phyloP scores from a whole-genome alignment of 1,284 basidiomycete genomes.

The Exobasidium cylindrosporum region DNA sequence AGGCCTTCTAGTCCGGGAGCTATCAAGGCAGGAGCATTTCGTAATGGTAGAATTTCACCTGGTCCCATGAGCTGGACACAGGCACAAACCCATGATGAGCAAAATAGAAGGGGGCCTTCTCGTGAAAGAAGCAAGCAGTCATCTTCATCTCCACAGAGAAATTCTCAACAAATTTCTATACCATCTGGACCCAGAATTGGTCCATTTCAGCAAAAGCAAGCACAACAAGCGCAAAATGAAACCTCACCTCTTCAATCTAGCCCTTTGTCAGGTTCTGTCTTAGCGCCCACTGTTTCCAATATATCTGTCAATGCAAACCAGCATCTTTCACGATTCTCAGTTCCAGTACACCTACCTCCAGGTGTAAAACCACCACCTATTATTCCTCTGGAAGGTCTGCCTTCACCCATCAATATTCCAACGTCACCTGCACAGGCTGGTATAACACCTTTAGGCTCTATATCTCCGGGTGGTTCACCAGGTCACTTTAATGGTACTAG shows the following conservation, averaged over 20 bases:
- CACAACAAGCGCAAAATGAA: neutral
- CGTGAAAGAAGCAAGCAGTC: neutral
- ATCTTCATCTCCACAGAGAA: neutral
- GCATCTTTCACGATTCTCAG: neutral
- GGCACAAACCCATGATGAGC: slow-evolving; percentile 9
- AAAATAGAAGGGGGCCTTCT: slow-evolving; percentile 2
- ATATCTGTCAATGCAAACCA: neutral
- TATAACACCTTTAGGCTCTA: slow-evolving; percentile 33
- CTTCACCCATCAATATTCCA: slow-evolving; percentile 34
- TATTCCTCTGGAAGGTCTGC: slow-evolving; percentile 29
- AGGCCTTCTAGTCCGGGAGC: slow-evolving; percentile 21
- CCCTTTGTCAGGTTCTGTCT: neutral
- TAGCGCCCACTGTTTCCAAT: neutral
- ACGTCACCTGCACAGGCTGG: slow-evolving; percentile 13
- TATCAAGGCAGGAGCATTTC: slow-evolving; percentile 36
- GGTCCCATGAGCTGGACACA: slow-evolving; percentile 27
- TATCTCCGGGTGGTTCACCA: slow-evolving; percentile 26
- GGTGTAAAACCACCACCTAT: slow-evolving; percentile 9
- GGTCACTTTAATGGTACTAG: slow-evolving; percentile 17
- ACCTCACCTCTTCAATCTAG: neutral
- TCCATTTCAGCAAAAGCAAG: neutral
- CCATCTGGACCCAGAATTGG: neutral
- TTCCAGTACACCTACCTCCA: neutral
- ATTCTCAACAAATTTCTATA: neutral
- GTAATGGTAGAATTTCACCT: slow-evolving; percentile 22